phyloP scores from a whole-genome alignment of 495 filamentous ascomycete genomes.

The Penicillium riverlandense region DNA sequence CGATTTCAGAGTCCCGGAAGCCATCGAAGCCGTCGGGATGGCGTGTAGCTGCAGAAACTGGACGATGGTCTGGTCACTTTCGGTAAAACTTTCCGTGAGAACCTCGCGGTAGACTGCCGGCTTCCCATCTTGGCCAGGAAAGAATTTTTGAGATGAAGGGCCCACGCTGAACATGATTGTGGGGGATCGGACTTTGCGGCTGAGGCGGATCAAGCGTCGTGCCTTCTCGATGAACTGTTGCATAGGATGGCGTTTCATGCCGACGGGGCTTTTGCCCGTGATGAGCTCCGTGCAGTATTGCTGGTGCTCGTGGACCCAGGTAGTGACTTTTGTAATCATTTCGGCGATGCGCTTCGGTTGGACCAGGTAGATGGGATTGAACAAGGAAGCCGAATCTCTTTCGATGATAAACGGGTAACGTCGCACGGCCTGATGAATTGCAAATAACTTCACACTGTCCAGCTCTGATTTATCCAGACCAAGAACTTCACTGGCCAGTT shows the following conservation, averaged over 20 bases:
- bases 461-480: slow-evolving; percentile 34
- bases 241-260: slow-evolving; percentile 30
- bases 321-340: slow-evolving; percentile 37
- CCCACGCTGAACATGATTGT: slow-evolving; percentile 49
- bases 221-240: slow-evolving; percentile 59
- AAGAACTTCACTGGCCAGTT: slow-evolving; percentile 51
- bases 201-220: slow-evolving; percentile 55
- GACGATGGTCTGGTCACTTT: slow-evolving; percentile 52
- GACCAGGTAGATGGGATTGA: slow-evolving; percentile 38
- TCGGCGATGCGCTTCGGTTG: slow-evolving; percentile 38
- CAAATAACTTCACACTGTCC: slow-evolving; percentile 51
- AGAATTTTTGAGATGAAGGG: slow-evolving; percentile 34
- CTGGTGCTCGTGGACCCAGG: slow-evolving; percentile 55
- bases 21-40: slow-evolving; percentile 41
- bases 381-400: slow-evolving; percentile 42
- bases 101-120: slow-evolving; percentile 35
- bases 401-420: slow-evolving; percentile 30
- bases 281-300: slow-evolving; percentile 28
- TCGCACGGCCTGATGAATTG: slow-evolving; percentile 56
- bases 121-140: slow-evolving; percentile 23
- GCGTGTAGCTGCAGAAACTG: slow-evolving; percentile 60
- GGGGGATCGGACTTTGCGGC: slow-evolving; percentile 54
- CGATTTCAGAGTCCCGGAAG: slow-evolving; percentile 46
- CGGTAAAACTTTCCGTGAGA: slow-evolving; percentile 23
- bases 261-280: slow-evolving; percentile 9